Conservation (phyloP, 495 filamentous ascomycete genomes). For the Cairneyella variabilis region DNA sequence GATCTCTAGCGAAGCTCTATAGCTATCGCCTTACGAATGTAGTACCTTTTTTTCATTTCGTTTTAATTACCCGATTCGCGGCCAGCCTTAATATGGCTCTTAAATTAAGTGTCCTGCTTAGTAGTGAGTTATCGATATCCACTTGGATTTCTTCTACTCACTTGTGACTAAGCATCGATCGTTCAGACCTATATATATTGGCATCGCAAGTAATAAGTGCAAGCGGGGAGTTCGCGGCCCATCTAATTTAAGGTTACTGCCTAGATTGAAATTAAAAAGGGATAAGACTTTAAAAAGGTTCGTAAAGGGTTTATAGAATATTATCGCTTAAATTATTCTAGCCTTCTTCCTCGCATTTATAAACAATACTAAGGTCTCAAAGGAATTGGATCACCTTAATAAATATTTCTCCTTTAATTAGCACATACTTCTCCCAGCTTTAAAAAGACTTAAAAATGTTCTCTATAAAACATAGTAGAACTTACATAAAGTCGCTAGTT, state of each 20-base stretch:
- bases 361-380: constrained; percentile 13
- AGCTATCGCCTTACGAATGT: constrained; percentile 8
- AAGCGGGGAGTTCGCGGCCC: neutral
- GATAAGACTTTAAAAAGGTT: constrained; percentile 9
- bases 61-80: constrained; percentile 1
- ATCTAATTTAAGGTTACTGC: constrained; percentile 2
- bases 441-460: constrained; percentile 11
- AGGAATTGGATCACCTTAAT: constrained; percentile 6
- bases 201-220: neutral
- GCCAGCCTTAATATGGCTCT: neutral
- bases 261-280: constrained; percentile 10
- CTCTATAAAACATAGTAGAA: neutral
- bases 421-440: constrained; percentile 14
- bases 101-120: neutral
- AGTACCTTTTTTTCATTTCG: constrained; percentile 6
- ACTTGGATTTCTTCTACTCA: neutral
- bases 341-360: constrained; percentile 9
- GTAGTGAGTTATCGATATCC: neutral
- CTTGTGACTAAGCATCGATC: neutral
- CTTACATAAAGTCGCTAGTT: constrained; percentile 13
- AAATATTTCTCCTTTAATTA: constrained; percentile 9
- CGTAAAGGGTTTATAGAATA: constrained; percentile 7
- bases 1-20: constrained; percentile 11
- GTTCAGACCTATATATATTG: neutral
- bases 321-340: constrained; percentile 13